These are phyloP conservation scores for Sporothrix protearum DNA, from an alignment of 2,329 filamentous ascomycete genomes.

Conservation along the genomic window DNA sequence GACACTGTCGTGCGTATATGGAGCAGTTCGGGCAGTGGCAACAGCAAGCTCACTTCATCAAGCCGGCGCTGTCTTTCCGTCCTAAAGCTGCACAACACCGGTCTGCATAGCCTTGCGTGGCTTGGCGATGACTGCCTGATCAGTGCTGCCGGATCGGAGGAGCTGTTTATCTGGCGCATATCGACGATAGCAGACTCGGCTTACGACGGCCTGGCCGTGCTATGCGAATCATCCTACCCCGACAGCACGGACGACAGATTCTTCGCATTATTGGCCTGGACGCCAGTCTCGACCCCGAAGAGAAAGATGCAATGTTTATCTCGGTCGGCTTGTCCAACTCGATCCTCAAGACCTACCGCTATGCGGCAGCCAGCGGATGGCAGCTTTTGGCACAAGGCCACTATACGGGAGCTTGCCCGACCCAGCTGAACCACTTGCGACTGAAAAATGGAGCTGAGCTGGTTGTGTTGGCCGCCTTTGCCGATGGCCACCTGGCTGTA, in stretches of 20 bases:
- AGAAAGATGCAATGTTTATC: constrained; percentile 49
- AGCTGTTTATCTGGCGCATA: constrained; percentile 82
- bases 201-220: constrained; percentile 50
- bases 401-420: constrained; percentile 74
- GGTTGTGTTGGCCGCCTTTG: constrained; percentile 65
- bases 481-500: constrained; percentile 71
- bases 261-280: constrained; percentile 62
- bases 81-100: constrained; percentile 74
- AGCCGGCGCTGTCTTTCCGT: constrained; percentile 54
- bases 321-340: constrained; percentile 83
- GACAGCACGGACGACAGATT: constrained; percentile 50
- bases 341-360: constrained; percentile 60
- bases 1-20: constrained; percentile 62
- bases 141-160: constrained; percentile 82
- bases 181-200: constrained; percentile 46
- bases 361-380: constrained; percentile 42
- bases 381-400: constrained; percentile 49
- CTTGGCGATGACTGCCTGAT: constrained; percentile 66
- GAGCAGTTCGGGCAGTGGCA: background rate
- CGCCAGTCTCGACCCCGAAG: constrained; percentile 1
- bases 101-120: constrained; percentile 79
- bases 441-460: constrained; percentile 31
- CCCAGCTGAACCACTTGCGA: constrained; percentile 53
- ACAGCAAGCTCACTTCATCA: background rate
- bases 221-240: constrained; percentile 54